Evolutionary conservation across 164 flowering plant genomes (phyloP), one percentile per base, ranked within the genome.

Genomic region (Dillenia suffruticosa): DNA sequence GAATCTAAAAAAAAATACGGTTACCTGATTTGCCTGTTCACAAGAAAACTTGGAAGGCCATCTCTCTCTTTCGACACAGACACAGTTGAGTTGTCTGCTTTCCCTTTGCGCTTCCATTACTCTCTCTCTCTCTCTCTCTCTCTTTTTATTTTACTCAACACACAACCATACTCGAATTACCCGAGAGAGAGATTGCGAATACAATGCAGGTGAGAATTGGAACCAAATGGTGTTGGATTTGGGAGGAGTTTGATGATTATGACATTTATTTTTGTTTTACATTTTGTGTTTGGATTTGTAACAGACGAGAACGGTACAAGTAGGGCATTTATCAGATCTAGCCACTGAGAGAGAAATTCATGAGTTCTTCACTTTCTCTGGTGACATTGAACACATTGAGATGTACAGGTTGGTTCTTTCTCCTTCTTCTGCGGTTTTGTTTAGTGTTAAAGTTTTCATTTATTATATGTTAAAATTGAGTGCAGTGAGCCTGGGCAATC

Each of bases 341-440:
- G 98, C 96, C 0, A 80, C 75, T 13, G 90, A 87, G 72, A 79
- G 97, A 72, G 98, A 93, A 72, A 79, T 93, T 77, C 81, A 79
- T 55, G 97, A 93, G 74, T 93, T 93, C 78, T 93, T 93, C 79
- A 90, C 98, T 0, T 90, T 93, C 67, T 89, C 98, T 46, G 98
- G 98, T 19, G 96, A 90, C 12, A 93, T 93, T 52, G 97, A 93
- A 45, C 81, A 63, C 68, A 74, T 90, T 60, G 82, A 93, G 84
- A 89, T 93, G 77, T 76, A 62, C 48, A 51, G 84, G 96, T 90
- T 49, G 22, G 69, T n/a, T n/a, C 17, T 16, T 49, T 56, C 8
- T 51, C 44, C 12, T 16, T 56, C 2, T 45, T 46, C 43, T 70
- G 15, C 16, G 11, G 14, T 46, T 17, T 45, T 9, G 12, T 45